Evolutionary conservation across 1,139 yeast genomes (phyloP).

Genomic region (Saccharomycopsis crataegensis): DNA sequence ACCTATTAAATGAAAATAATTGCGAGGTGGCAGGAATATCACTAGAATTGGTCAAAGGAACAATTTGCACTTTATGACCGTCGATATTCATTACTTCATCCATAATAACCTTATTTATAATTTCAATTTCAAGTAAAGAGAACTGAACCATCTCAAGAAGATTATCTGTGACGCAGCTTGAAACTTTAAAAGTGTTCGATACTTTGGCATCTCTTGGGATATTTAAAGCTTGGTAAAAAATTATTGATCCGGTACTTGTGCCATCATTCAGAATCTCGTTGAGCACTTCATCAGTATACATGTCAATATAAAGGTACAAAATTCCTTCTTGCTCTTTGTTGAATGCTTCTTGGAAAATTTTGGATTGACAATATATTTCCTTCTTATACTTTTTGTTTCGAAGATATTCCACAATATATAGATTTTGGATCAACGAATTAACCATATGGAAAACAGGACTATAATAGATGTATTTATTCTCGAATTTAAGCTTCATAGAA

Average conservation of each 20-base stretch:
- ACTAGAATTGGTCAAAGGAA: not conserved
- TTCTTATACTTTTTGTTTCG: not conserved
- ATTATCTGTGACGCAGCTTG: not conserved
- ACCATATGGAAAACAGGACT: not conserved
- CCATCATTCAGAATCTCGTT: not conserved
- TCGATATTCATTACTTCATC: not conserved
- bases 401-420: not conserved
- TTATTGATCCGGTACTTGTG: not conserved
- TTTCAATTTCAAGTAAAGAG: not conserved
- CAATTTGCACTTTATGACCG: not conserved
- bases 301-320: not conserved
- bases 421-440: not conserved
- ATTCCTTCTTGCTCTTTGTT: not conserved
- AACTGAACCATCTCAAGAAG: not conserved
- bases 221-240: not conserved
- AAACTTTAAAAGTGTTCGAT: not conserved
- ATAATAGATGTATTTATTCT: not conserved
- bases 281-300: not conserved
- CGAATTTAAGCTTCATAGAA: not conserved
- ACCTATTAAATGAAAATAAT: not conserved
- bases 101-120: not conserved
- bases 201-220: not conserved
- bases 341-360: not conserved
- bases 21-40: not conserved
- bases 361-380: not conserved